Conservation (phyloP, 805 yeast genomes). For the Suhomyces sp. region DNA sequence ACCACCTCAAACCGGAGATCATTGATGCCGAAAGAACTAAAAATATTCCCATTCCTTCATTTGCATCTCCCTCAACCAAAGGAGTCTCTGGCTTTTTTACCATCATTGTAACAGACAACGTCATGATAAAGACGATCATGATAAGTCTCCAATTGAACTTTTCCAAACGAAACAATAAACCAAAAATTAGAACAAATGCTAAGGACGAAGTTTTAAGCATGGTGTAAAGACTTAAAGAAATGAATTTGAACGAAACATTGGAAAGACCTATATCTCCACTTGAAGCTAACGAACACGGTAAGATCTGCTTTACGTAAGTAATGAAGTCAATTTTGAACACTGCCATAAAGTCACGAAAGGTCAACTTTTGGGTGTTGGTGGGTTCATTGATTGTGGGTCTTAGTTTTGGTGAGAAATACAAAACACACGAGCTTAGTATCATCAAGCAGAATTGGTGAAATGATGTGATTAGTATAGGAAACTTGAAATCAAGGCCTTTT, state of each 20-base stretch:
- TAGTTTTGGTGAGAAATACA: conserved; percentile 47
- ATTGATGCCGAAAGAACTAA: conserved; percentile 76
- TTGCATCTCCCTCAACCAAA: conserved; percentile 17
- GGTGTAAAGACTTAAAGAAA: conserved; percentile 82
- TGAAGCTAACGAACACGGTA: conserved; percentile 84
- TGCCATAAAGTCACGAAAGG: conserved; percentile 14
- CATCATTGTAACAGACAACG: conserved; percentile 85
- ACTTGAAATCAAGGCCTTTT: conserved; percentile 65
- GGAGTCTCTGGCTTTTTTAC: conserved; percentile 41
- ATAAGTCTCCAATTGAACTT: conserved; percentile 63
- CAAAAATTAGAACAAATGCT: conserved; percentile 85
- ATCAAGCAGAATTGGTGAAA: conserved; percentile 77
- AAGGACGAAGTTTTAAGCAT: conserved; percentile 89
- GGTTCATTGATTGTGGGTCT: conserved; percentile 33
- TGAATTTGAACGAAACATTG: conserved; percentile 74
- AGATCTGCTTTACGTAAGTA: conserved; percentile 49
- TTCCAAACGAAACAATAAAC: conserved; percentile 79
- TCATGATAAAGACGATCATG: conserved; percentile 73
- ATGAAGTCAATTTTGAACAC: conserved; percentile 19
- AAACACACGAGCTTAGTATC: conserved; percentile 45
- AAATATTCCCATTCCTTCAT: conserved; percentile 55
- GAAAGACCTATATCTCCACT: conserved; percentile 95
- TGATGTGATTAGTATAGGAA: conserved; percentile 81
- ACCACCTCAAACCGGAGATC: conserved; percentile 92
- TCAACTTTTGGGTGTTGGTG: neutral